Conservation (phyloP, 2,329 filamentous ascomycete genomes). For the Colletotrichum viniferum region DNA sequence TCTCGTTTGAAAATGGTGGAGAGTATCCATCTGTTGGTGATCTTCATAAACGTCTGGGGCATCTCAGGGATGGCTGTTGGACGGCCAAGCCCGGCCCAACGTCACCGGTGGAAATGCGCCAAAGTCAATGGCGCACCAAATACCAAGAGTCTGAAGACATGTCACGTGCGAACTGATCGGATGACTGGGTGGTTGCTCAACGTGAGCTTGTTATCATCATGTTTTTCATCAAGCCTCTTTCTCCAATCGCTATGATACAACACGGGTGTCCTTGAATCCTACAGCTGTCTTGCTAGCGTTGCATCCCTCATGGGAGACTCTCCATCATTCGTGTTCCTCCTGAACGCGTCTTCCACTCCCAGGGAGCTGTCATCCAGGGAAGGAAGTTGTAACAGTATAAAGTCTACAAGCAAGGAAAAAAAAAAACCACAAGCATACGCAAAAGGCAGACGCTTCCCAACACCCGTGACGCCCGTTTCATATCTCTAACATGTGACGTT, state of each 20-base stretch:
- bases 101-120: not conserved
- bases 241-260: slow-evolving; percentile 23
- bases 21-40: not conserved
- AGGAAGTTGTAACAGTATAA: slow-evolving; percentile 21
- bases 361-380: slow-evolving; percentile 1
- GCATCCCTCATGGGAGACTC: not conserved
- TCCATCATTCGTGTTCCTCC: not conserved
- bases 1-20: slow-evolving; percentile 4
- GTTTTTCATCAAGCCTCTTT: slow-evolving; percentile 19
- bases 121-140: not conserved
- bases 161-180: not conserved
- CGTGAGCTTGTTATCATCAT: slow-evolving; percentile 12
- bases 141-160: not conserved
- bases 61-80: not conserved
- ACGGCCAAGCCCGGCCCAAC: not conserved
- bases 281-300: slow-evolving; percentile 14
- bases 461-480: slow-evolving; percentile 20
- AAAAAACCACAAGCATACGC: not conserved
- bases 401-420: slow-evolving; percentile 14
- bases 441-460: slow-evolving; percentile 21
- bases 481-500: slow-evolving; percentile 22
- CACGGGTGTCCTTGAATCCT: slow-evolving; percentile 20
- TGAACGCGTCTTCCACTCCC: slow-evolving; percentile 2
- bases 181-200: not conserved
- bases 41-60: not conserved